Conservation (phyloP, 2,329 filamentous ascomycete genomes). For the Pseudogymnoascus sp. region DNA sequence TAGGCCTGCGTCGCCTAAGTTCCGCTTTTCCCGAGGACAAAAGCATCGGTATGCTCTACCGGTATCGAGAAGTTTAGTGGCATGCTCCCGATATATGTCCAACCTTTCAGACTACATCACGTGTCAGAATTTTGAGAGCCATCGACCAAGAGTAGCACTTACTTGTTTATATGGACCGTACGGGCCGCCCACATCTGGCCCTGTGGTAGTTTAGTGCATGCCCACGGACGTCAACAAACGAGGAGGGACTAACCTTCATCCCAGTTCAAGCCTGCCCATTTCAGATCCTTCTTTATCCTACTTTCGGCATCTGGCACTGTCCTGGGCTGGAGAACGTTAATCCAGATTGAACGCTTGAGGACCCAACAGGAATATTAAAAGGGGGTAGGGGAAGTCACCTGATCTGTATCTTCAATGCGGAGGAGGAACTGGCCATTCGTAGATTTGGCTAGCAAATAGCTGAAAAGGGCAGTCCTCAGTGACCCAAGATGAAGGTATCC, state of each 20-base stretch:
- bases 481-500: slow-evolving; percentile 90
- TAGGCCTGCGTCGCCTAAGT: slow-evolving; percentile 20
- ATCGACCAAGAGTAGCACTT: slow-evolving; percentile 18
- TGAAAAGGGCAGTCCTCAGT: slow-evolving; percentile 87
- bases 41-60: slow-evolving; percentile 89
- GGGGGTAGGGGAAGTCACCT: slow-evolving; percentile 40
- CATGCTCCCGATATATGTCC: slow-evolving; percentile 61
- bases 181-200: slow-evolving; percentile 70
- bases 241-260: slow-evolving; percentile 60
- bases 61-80: slow-evolving; percentile 56
- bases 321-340: slow-evolving; percentile 51
- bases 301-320: slow-evolving; percentile 72
- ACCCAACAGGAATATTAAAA: slow-evolving; percentile 7
- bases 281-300: slow-evolving; percentile 67
- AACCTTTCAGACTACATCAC: slow-evolving; percentile 64
- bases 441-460: slow-evolving; percentile 79
- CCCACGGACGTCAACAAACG: neutral
- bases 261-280: slow-evolving; percentile 86
- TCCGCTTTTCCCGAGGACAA: slow-evolving; percentile 53
- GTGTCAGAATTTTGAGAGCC: slow-evolving; percentile 2
- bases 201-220: slow-evolving; percentile 31
- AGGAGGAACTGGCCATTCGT: slow-evolving; percentile 87
- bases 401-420: slow-evolving; percentile 91
- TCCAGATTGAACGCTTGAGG: slow-evolving; percentile 26
- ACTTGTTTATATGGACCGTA: slow-evolving; percentile 83